phyloP scores from a whole-genome alignment of 768 basidiomycete genomes.

The Termitomyces eurrhizus region DNA sequence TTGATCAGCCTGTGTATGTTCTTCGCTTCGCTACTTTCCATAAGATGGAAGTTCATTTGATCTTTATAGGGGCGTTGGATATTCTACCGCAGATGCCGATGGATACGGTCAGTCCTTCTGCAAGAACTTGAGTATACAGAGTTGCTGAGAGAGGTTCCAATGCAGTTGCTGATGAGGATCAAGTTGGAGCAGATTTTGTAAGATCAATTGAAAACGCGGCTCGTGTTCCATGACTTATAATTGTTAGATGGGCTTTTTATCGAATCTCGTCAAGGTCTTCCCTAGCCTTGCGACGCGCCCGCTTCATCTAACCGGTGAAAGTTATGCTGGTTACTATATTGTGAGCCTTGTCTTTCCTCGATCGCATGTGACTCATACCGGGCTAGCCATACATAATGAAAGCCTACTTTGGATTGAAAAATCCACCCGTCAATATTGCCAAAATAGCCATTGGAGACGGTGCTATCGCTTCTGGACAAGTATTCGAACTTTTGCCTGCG shows the following conservation, averaged over 20 bases:
- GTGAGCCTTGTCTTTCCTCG: conserved; percentile 29
- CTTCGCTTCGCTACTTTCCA: not conserved
- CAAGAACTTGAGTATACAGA: not conserved
- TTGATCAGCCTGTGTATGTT: conserved; percentile 67
- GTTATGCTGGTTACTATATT: conserved; percentile 73
- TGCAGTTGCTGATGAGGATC: conserved; percentile 57
- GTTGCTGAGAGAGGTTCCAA: not conserved
- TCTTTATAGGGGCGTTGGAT: conserved; percentile 50
- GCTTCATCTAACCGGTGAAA: conserved; percentile 67
- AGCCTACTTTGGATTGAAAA: conserved; percentile 56
- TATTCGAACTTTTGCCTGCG: conserved; percentile 51
- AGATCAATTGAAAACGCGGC: conserved; percentile 17
- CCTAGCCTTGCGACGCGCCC: conserved; percentile 65
- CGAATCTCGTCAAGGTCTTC: conserved; percentile 71
- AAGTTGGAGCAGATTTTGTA: conserved; percentile 57
- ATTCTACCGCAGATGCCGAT: conserved; percentile 55
- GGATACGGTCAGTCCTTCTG: conserved; percentile 48
- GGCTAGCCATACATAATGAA: conserved; percentile 71
- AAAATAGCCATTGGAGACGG: conserved; percentile 74
- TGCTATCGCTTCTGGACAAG: conserved; percentile 45
- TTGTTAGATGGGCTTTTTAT: conserved; percentile 63
- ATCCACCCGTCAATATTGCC: conserved; percentile 64
- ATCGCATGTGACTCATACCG: not conserved
- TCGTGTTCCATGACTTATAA: conserved; percentile 1
- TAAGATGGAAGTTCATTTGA: conserved; percentile 1